Conservation (phyloP, 2,329 filamentous ascomycete genomes). For the Leptoxyphium fumago region DNA sequence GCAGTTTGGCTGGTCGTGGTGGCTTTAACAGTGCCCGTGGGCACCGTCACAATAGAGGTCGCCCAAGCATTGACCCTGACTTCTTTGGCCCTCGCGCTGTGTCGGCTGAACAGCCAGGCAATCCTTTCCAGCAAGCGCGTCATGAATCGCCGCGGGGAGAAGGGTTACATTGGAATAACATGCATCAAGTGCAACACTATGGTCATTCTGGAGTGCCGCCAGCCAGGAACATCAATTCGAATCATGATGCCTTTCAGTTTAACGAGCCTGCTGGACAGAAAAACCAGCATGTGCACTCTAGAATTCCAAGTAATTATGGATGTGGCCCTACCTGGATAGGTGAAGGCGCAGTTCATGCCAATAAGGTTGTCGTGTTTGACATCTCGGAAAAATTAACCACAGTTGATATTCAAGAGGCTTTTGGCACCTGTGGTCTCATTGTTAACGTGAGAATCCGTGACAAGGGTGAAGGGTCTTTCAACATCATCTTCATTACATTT, state of each 20-base stretch:
- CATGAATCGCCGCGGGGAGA: too few species aligned
- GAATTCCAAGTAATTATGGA: background rate
- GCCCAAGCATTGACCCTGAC: background rate
- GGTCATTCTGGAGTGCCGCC: too few species aligned
- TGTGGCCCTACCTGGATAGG: background rate
- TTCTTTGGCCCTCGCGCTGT: background rate
- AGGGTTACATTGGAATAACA: too few species aligned
- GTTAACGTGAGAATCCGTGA: too few species aligned
- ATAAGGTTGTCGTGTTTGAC: background rate
- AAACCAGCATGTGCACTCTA: background rate
- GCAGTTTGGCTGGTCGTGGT: background rate
- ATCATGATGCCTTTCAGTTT: too few species aligned
- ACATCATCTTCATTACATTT: background rate
- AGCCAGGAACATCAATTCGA: too few species aligned
- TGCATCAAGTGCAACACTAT: too few species aligned
- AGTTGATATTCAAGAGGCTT: background rate
- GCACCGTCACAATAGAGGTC: background rate
- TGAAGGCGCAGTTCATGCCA: background rate
- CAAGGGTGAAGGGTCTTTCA: background rate
- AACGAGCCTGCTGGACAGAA: too few species aligned
- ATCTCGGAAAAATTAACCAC: background rate
- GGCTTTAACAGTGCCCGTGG: background rate
- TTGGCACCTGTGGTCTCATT: too few species aligned
- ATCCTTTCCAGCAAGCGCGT: too few species aligned
- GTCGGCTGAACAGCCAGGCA: too few species aligned